Base-by-base conservation (phyloP, 1,284 basidiomycete species). In the Rhodofomes roseus region DNA sequence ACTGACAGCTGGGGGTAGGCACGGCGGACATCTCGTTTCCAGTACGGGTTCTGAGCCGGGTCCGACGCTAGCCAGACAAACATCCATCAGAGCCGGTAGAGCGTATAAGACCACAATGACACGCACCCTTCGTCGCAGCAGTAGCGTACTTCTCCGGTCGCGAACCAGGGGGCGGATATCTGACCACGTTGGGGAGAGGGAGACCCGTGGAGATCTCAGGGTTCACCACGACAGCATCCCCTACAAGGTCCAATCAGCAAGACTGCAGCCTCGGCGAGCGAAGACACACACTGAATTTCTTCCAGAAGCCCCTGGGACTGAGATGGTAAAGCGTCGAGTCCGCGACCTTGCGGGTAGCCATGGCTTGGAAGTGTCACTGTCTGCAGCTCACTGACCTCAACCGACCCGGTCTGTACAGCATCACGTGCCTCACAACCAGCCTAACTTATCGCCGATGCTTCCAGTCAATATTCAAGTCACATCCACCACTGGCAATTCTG, bases 21-120 rank as follows among this genome's bases (percentile, higher is more conserved):
- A 61, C 95, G 87, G 61, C 96, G 88, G 68, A 95, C 91, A 77
- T 98, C 95, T 62, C 95, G 92, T 76, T 95, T 93, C 87, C 89
- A 94, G 83, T 98, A 98, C 64, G 89, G 90, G 74, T 93, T 93
- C 76, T 91, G 81, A 23, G 91, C 90, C 51, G 83, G 83, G 73
- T 93, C 91, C 54, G 90, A 92, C 22, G 91, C 90, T 93, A 61
- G 65, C 22, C 58, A 65, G 58, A 40, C 6, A 48, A 57, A 53
- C 60, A 60, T 34, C 27, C 34, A 18, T 27, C 29, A 1, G 29
- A 7, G 18, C 37, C 51, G 54, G 8, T 46, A 46, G 62, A 63
- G 55, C 16, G 22, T 12, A 12, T 34, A 11, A 34, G 31, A 34
- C 6, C 14, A 65, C 52, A n/a, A 61, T 66, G 68, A 68, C 65